These are phyloP conservation scores for Boletus huronensis DNA, from an alignment of 768 basidiomycete genomes.

Conservation along the genomic window DNA sequence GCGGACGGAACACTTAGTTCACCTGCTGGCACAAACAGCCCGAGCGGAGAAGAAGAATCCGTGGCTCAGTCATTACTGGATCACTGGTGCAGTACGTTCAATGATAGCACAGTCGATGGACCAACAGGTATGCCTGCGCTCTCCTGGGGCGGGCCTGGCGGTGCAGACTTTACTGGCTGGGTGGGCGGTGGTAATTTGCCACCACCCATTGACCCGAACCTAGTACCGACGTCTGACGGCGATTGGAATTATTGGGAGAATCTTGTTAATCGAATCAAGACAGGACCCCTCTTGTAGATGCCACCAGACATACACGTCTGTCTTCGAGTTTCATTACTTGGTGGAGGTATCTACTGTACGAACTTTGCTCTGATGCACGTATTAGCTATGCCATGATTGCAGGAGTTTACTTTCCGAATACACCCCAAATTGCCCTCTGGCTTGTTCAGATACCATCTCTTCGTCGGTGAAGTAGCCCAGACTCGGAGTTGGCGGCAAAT, in stretches of 20 bases:
- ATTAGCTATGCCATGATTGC: background rate
- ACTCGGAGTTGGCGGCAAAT: background rate
- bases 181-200: conserved; percentile 41
- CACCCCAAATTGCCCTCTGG: background rate
- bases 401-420: background rate
- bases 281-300: conserved; percentile 33
- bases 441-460: background rate
- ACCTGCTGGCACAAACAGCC: conserved; percentile 66
- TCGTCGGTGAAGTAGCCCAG: background rate
- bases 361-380: conserved; percentile 8
- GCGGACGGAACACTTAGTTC: conserved; percentile 49
- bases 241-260: conserved; percentile 84
- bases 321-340: conserved; percentile 1
- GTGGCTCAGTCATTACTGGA: conserved; percentile 76
- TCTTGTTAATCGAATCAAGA: conserved; percentile 54
- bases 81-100: conserved; percentile 82
- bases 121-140: conserved; percentile 43
- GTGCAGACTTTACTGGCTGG: conserved; percentile 60
- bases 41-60: conserved; percentile 67
- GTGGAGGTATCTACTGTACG: conserved; percentile 8
- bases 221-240: conserved; percentile 52
- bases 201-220: conserved; percentile 40
- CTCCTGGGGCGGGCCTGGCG: conserved; percentile 60
- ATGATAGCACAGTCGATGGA: conserved; percentile 56
- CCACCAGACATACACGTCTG: background rate